These are phyloP conservation scores for Potentilla sterilis DNA, from an alignment of 306 rosid species.

Conservation along the genomic window DNA sequence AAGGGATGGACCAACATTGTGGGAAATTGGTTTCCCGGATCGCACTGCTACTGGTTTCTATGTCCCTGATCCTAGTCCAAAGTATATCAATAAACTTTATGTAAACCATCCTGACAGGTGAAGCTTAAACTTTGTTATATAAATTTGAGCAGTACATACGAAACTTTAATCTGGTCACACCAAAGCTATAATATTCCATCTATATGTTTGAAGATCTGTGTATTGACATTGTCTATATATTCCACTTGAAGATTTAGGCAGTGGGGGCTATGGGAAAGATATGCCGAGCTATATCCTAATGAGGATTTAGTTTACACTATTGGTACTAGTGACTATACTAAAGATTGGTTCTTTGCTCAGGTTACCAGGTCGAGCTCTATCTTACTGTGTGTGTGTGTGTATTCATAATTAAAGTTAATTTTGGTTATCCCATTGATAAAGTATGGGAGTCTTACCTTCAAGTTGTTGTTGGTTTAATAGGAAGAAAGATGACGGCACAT, in stretches of 20 bases:
- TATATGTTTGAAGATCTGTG: background rate
- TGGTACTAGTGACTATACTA: constrained; percentile 63
- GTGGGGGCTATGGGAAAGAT: constrained; percentile 93
- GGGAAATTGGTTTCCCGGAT: constrained; percentile 96
- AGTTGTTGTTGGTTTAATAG: constrained; percentile 20
- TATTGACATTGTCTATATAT: background rate
- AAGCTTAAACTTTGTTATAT: background rate
- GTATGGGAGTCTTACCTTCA: background rate
- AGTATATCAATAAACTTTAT: constrained; percentile 68
- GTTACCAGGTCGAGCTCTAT: constrained; percentile 62
- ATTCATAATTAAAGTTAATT: background rate
- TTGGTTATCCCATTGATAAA: background rate
- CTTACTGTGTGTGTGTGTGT: background rate
- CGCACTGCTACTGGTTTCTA: constrained; percentile 80
- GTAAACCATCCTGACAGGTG: constrained; percentile 82
- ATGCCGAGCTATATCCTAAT: constrained; percentile 74
- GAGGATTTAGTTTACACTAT: constrained; percentile 68
- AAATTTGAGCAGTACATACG: background rate
- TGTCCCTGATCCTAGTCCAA: constrained; percentile 77
- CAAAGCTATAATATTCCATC: background rate
- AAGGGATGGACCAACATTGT: constrained; percentile 81
- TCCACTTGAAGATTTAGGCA: constrained; percentile 67
- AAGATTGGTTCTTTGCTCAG: constrained; percentile 96
- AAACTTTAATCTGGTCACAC: background rate
- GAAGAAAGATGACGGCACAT: constrained; percentile 55